These are phyloP conservation scores for Pichia sp. DNA, from an alignment of 1,139 yeast species.

Conservation along the genomic window DNA sequence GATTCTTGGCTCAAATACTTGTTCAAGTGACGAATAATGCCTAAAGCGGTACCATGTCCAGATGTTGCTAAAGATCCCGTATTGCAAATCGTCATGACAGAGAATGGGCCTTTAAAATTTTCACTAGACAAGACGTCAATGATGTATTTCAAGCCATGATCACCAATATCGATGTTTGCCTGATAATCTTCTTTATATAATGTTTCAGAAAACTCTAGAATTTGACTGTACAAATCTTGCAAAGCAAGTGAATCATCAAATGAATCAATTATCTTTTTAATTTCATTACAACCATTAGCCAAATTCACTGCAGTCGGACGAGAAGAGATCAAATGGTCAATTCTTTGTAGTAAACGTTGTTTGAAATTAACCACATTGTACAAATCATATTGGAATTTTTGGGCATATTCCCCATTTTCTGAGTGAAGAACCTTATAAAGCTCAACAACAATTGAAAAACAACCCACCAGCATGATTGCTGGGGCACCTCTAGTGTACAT, in stretches of 20 bases:
- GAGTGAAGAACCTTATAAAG: slow-evolving; percentile 27
- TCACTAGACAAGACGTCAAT: slow-evolving; percentile 37
- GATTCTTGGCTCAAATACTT: slow-evolving; percentile 23
- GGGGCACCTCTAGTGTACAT: slow-evolving; percentile 99
- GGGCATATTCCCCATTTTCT: slow-evolving; percentile 1
- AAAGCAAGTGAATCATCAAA: slow-evolving; percentile 13
- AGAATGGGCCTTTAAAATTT: slow-evolving; percentile 54
- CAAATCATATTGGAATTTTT: slow-evolving; percentile 26
- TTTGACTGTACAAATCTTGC: slow-evolving; percentile 29
- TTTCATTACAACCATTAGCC: slow-evolving; percentile 63
- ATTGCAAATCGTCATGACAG: slow-evolving; percentile 80
- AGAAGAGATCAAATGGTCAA: slow-evolving; percentile 63
- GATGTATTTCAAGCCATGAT: slow-evolving; percentile 70
- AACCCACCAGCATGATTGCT: slow-evolving; percentile 94
- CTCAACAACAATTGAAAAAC: slow-evolving; percentile 76
- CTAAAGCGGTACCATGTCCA: slow-evolving; percentile 95
- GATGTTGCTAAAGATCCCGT: slow-evolving; percentile 93
- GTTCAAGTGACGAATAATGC: slow-evolving; percentile 69
- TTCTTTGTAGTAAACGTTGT: slow-evolving; percentile 33
- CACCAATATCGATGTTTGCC: slow-evolving; percentile 73
- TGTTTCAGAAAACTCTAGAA: slow-evolving; percentile 45
- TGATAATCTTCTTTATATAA: slow-evolving; percentile 69
- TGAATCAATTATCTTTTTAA: slow-evolving; percentile 33
- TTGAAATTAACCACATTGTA: slow-evolving; percentile 24
- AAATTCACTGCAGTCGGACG: slow-evolving; percentile 96